Evolutionary conservation across 2,329 filamentous ascomycete species (phyloP), one percentile per base, ranked within the genome.

Genomic region (Fusarium denticulatum): DNA sequence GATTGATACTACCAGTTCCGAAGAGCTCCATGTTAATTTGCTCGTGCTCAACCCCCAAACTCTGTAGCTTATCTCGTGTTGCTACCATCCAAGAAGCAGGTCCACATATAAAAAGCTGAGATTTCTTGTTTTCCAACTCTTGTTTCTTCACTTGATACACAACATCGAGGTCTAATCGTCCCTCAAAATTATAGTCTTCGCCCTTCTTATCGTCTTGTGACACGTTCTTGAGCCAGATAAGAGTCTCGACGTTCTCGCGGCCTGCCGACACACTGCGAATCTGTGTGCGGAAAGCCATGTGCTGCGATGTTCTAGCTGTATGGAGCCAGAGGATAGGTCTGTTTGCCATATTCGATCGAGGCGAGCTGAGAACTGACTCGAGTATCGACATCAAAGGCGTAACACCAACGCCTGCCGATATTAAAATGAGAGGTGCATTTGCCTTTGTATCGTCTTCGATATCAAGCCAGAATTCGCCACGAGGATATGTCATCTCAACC

Each of bases 391-490:
- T 40, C 22, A 60, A 30, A 18, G 57, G 57, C 3, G 57, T 60
- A n/a, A 53, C 11, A 14, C 57, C 57, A 24, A 60, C 57, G 1
- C 57, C 57, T 2, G 57, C 57, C 2, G 57, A 60, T 20, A 60
- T 53, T 7, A 60, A 20, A 24, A 60, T 28, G 7, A 60, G 57
- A 34, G 57, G 57, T 6, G 14, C 28, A 11, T 40, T 37, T 1
- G 34, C 18, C 26, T 53, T 62, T 37, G 15, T 42, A 13, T n/a
- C 22, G 12, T 53, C 63, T 7, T 62, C 39, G 20, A 65, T 55
- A 18, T 61, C 47, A 22, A 65, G 45, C 55, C 46, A 43, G 32
- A 65, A 65, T 32, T 65, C 63, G 7, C 63, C 63, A 24, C 57
- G 46, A 39, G 63, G 63, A 49, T 55, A 30, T 4, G 45, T 56